These are phyloP conservation scores for Chalciporus sp. DNA, from an alignment of 1,284 basidiomycete genomes.

Conservation along the genomic window DNA sequence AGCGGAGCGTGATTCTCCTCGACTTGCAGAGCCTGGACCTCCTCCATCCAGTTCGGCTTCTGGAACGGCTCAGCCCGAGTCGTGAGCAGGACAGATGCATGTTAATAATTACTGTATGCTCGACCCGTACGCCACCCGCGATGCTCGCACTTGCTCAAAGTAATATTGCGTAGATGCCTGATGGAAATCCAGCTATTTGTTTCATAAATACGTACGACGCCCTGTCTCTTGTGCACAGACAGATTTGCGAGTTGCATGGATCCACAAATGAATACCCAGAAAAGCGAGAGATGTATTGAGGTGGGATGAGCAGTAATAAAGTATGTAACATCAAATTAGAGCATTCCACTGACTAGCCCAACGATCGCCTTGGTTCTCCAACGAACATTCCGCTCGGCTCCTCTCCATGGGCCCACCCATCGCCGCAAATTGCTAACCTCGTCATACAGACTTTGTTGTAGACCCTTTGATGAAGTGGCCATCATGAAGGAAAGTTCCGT, in stretches of 20 bases:
- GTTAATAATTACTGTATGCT: neutral
- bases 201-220: neutral
- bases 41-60: neutral
- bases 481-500: slow-evolving; percentile 92
- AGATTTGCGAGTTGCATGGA: too few relatives aligned
- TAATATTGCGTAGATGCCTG: neutral
- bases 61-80: neutral
- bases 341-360: slow-evolving; percentile 66
- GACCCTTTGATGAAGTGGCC: slow-evolving; percentile 57
- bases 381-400: slow-evolving; percentile 68
- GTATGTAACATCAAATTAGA: slow-evolving; percentile 29
- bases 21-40: slow-evolving; percentile 7
- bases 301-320: slow-evolving; percentile 2
- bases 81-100: slow-evolving; percentile 5
- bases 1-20: slow-evolving; percentile 2
- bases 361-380: slow-evolving; percentile 71
- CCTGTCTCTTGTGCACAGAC: too few relatives aligned
- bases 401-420: slow-evolving; percentile 57
- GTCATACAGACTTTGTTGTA: slow-evolving; percentile 43
- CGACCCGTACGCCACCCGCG: neutral
- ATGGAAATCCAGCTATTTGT: neutral
- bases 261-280: neutral
- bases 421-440: slow-evolving; percentile 51
- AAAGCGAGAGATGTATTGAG: slow-evolving; percentile 13
- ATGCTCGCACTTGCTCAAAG: too few relatives aligned